phyloP scores from a whole-genome alignment of 176 grass and related monocot genomes.

The Triticum aestivum region IWGSC_CS_RefSeq_v2.1 NC_057799.1:500201268-500201767 shows the following conservation, averaged over 20 bases:
- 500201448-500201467: slow-evolving; percentile 27
- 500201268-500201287: slow-evolving; percentile 2
- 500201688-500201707: not conserved
- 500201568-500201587: not conserved
- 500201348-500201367: not conserved
- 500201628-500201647: slow-evolving; percentile 49
- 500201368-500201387: slow-evolving; percentile 12
- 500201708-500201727: not conserved
- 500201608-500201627: slow-evolving; percentile 18
- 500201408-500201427: not conserved
- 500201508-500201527: slow-evolving; percentile 6
- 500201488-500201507: slow-evolving; percentile 34
- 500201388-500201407: not conserved
- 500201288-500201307: not conserved
- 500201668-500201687: not conserved
- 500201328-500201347: slow-evolving; percentile 6
- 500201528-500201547: slow-evolving; percentile 26
- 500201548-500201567: not conserved
- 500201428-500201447: not conserved
- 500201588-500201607: slow-evolving; percentile 30
- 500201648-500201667: slow-evolving; percentile 21
- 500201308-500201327: slow-evolving; percentile 49
- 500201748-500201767: slow-evolving; percentile 15
- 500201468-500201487: slow-evolving; percentile 8
- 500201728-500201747: not conserved